Percentiles rank a stretch among this genome's conserved stretches.
Conservation (phyloP, 805 yeast species). For the Monosporozyma solicola region DNA sequence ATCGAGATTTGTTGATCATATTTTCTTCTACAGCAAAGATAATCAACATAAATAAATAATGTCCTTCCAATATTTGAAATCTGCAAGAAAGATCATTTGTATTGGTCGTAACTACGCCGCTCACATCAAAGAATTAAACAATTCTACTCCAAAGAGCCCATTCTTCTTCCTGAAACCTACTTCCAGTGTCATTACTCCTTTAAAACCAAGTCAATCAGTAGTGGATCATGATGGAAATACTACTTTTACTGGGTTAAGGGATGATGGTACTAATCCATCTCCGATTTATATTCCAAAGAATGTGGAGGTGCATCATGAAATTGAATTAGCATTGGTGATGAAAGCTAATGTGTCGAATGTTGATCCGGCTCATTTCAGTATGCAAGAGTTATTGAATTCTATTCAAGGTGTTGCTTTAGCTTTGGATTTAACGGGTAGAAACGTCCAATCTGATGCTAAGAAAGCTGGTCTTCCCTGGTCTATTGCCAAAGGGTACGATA, state of each 20-base stretch:
- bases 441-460: constrained; percentile 92
- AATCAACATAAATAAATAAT: constrained; percentile 18
- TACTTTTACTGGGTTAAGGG: constrained; percentile 17
- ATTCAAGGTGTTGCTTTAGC: constrained; percentile 86
- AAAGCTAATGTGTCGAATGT: constrained; percentile 55
- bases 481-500: constrained; percentile 93
- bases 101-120: constrained; percentile 98
- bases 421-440: constrained; percentile 90
- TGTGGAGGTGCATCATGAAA: constrained; percentile 78
- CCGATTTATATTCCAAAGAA: constrained; percentile 81
- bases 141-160: constrained; percentile 73
- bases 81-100: constrained; percentile 76
- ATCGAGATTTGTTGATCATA: neutral
- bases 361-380: constrained; percentile 45
- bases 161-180: constrained; percentile 89
- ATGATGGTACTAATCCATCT: constrained; percentile 40
- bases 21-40: neutral
- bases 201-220: constrained; percentile 18
- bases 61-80: constrained; percentile 46
- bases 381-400: constrained; percentile 61
- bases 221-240: constrained; percentile 3
- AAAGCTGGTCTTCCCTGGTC: constrained; percentile 94
- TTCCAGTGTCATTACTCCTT: constrained; percentile 58
- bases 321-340: constrained; percentile 77
- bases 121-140: constrained; percentile 84